Evolutionary conservation across 1,284 basidiomycete species (phyloP), one percentile per base, ranked within the genome.

Genomic region (Heterobasidion irregulare): DNA sequence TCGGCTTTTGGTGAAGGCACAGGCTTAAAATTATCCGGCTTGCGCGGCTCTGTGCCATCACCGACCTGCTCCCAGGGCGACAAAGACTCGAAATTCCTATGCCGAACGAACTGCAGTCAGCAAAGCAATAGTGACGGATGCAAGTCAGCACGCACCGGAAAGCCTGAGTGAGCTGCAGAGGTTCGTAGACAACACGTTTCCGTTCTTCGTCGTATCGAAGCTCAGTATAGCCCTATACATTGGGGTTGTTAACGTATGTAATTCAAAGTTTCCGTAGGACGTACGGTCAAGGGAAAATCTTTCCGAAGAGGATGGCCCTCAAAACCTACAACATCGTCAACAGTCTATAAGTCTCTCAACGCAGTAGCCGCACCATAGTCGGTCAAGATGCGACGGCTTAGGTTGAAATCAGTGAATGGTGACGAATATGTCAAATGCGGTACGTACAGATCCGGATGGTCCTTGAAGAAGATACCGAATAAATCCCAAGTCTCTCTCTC

Each of bases 401-500:
- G 4, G 4, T 94, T 34, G 56, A 60, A 59, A 54, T 57, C 57
- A 63, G 55, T 48, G 57, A 34, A 57, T 54, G 35, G 59, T 57
- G 45, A 54, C 36, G 59, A 36, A 33, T 18, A 34, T n/a, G 41
- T 45, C 18, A 8, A 43, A 55, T 9, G 34, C n/a, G 48, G 26
- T 36, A 72, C 90, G 66, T 68, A 94, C 86, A 99, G 79, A 71
- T 99, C 97, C 13, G 96, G 97, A 74, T 99, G 97, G 52, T 87
- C 89, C 57, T 85, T 82, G 77, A 99, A 99, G 79, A 96, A 98
- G 56, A 99, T 92, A 56, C 97, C 97, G 69, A 79, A 99, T 75
- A 99, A 82, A 74, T 99, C 97, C 92, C 94, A 99, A 36, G 93
- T 88, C 72, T 99, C 97, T 59, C 97, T 83, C 74, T 99, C 97